A percentile compares a stretch with the other conserved stretches of the same genome.
phyloP scores from a whole-genome alignment of 139 green algal species.

The Closterium sp. region DNA sequence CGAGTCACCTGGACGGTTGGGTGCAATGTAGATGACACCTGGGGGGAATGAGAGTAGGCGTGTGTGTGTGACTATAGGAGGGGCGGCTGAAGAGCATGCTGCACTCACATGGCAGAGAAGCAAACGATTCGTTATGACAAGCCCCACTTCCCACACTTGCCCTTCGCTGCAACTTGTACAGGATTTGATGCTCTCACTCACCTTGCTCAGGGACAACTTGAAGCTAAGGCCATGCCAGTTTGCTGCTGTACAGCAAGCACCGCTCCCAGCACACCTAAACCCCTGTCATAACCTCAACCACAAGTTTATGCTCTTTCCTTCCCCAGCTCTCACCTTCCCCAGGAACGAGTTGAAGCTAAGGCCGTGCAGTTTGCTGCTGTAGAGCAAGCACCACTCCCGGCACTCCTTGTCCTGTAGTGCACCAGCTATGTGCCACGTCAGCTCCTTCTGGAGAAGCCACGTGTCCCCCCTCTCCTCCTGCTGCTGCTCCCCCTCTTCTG shows the following conservation, averaged over 20 bases:
- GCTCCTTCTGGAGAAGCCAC: conserved; percentile 19
- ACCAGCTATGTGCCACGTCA: conserved; percentile 30
- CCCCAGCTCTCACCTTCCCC: conserved; percentile 58
- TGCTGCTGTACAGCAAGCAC: conserved; percentile 10
- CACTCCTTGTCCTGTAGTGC: conserved; percentile 12
- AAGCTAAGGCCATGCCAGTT: conserved; percentile 21
- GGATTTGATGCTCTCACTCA: no score
- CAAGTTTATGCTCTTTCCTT: neutral
- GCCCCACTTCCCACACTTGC: no score
- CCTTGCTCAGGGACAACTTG: conserved; percentile 17
- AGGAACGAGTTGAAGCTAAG: conserved; percentile 35
- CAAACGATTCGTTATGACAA: no score
- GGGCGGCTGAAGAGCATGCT: no score
- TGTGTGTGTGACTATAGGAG: no score
- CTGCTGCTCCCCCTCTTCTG: conserved; percentile 42
- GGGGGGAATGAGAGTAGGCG: neutral
- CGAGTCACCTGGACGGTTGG: no score
- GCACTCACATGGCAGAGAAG: no score
- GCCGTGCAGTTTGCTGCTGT: conserved; percentile 16
- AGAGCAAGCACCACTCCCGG: conserved; percentile 11
- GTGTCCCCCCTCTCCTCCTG: conserved; percentile 1
- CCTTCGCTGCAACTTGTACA: no score
- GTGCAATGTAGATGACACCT: no score
- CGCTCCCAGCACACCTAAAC: neutral
- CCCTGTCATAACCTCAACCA: neutral